Percentiles rank a stretch among this genome's conserved stretches.
These are phyloP conservation scores for Chlorophyllum brunneum DNA, from an alignment of 768 basidiomycete species.

Conservation along the genomic window DNA sequence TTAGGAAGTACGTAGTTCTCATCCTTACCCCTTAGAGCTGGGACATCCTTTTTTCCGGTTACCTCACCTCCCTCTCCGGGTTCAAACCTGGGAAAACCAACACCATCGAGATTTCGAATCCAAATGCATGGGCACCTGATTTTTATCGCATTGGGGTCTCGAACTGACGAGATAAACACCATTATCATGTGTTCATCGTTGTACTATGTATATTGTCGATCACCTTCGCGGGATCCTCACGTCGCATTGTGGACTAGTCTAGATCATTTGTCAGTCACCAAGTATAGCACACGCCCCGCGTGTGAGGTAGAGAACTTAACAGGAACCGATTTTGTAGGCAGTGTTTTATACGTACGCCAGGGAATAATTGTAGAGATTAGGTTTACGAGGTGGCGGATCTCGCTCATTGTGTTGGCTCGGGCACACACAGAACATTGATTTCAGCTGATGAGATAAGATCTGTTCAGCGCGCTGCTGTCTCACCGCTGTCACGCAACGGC, in stretches of 20 bases:
- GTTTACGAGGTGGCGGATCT: neutral
- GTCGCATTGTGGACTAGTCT: neutral
- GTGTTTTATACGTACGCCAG: neutral
- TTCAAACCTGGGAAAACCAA: constrained; percentile 43
- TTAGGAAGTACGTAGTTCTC: neutral
- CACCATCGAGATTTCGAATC: constrained; percentile 41
- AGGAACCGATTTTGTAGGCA: neutral
- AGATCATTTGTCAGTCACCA: no score
- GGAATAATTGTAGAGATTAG: neutral
- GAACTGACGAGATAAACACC: neutral
- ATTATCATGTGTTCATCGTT: neutral
- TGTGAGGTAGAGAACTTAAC: no score
- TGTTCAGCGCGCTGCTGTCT: no score
- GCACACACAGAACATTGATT: no score
- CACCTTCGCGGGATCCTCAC: constrained; percentile 3
- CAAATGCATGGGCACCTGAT: constrained; percentile 37
- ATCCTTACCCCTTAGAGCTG: constrained; percentile 40
- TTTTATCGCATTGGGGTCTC: constrained; percentile 37
- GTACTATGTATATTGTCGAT: neutral
- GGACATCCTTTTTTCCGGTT: constrained; percentile 40
- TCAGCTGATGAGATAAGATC: no score
- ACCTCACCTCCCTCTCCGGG: constrained; percentile 36
- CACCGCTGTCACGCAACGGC: no score
- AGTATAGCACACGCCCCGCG: no score
- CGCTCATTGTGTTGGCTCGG: neutral